Evolutionary conservation across 768 basidiomycete species (phyloP).

Genomic region (Leccinum boreale): DNA sequence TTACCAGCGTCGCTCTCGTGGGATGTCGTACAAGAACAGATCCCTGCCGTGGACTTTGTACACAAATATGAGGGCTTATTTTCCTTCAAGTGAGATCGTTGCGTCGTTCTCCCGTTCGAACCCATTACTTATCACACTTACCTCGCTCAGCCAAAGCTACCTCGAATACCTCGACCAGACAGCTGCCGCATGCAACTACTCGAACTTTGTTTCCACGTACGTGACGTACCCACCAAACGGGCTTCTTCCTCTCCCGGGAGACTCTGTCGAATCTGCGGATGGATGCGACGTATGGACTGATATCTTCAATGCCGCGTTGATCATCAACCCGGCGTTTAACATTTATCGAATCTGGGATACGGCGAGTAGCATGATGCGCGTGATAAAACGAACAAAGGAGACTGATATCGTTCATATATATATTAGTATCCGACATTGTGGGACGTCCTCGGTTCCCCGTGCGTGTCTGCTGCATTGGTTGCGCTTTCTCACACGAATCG

Average conservation of each 20-base stretch:
- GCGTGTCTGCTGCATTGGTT: slow-evolving; percentile 18
- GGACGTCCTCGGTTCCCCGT: slow-evolving; percentile 86
- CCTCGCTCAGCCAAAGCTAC: slow-evolving; percentile 56
- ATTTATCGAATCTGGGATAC: slow-evolving; percentile 78
- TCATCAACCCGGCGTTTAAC: slow-evolving; percentile 72
- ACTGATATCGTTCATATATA: neutral
- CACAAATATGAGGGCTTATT: slow-evolving; percentile 70
- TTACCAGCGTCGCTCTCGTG: slow-evolving; percentile 53
- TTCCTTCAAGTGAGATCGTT: slow-evolving; percentile 56
- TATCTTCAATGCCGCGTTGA: slow-evolving; percentile 59
- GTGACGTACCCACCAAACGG: slow-evolving; percentile 70
- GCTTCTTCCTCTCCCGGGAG: slow-evolving; percentile 63
- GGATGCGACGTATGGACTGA: slow-evolving; percentile 69
- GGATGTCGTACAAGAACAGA: slow-evolving; percentile 62
- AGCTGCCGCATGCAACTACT: slow-evolving; percentile 57
- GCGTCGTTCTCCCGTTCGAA: neutral
- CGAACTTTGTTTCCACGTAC: slow-evolving; percentile 56
- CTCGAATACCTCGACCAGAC: slow-evolving; percentile 53
- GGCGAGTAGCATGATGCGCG: slow-evolving; percentile 22
- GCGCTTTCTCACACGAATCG: neutral
- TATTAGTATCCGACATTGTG: slow-evolving; percentile 58
- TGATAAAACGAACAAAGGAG: neutral
- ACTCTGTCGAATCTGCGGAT: slow-evolving; percentile 39
- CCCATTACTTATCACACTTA: neutral
- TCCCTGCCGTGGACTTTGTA: slow-evolving; percentile 73